Conservation (phyloP, 441 rosid genomes). For the Erodium chrysanthum region DNA sequence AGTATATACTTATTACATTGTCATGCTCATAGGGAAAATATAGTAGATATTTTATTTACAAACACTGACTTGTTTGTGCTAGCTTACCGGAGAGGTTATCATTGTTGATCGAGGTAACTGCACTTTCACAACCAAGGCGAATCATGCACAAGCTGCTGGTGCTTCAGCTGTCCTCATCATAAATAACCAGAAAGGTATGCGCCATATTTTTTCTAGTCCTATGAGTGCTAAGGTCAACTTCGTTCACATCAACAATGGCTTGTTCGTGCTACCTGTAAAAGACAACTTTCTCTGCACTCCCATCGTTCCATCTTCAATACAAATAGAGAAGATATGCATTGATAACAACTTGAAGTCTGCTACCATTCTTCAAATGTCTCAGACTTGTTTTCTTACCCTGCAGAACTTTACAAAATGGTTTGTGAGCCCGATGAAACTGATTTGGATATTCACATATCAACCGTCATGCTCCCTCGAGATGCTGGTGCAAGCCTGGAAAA, state of each 20-base stretch:
- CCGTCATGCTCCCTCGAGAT: constrained; percentile 91
- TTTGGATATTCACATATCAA: constrained; percentile 71
- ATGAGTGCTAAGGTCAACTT: too few relatives aligned
- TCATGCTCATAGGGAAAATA: constrained; percentile 7
- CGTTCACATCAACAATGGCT: neutral
- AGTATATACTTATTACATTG: neutral
- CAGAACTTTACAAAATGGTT: constrained; percentile 97
- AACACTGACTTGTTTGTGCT: constrained; percentile 24
- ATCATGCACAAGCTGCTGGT: constrained; percentile 75
- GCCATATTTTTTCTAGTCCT: neutral
- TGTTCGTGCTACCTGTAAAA: neutral
- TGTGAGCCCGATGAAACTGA: constrained; percentile 97
- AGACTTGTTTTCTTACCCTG: constrained; percentile 12
- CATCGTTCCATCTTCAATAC: neutral
- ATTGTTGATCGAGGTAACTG: constrained; percentile 89
- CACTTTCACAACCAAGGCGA: constrained; percentile 77
- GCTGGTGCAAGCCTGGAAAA: constrained; percentile 76
- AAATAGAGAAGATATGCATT: too few relatives aligned
- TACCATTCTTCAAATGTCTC: neutral
- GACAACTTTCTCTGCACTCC: neutral
- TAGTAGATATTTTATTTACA: constrained; percentile 13
- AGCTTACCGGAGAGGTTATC: constrained; percentile 69
- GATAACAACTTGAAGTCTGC: too few relatives aligned
- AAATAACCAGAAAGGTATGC: constrained; percentile 73
- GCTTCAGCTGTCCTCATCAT: constrained; percentile 89